A percentile compares a stretch with the other conserved stretches of the same genome.
These are phyloP conservation scores for Tetrahymena thermophila DNA, from an alignment of 73 alveolate species.

Conservation along the genomic window DNA sequence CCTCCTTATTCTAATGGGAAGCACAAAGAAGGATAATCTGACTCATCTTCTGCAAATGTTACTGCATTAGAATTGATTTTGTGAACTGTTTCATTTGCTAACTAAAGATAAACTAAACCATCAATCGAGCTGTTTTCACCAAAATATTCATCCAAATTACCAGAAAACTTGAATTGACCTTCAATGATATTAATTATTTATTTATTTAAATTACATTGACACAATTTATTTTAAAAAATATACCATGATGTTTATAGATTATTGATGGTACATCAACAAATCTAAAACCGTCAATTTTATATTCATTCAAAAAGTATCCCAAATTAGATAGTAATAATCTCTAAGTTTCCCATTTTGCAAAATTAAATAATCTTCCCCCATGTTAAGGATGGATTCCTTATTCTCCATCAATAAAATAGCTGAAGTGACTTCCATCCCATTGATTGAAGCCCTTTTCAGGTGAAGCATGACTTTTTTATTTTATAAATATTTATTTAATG, in stretches of 20 bases:
- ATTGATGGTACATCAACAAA: neutral
- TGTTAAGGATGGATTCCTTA: neutral
- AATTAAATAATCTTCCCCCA: neutral
- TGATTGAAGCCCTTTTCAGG: neutral
- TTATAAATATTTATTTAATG: neutral
- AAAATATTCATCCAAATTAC: neutral
- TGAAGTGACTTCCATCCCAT: neutral
- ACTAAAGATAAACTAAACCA: neutral
- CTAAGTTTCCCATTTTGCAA: neutral
- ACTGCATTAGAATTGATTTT: neutral
- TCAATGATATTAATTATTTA: neutral
- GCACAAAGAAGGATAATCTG: neutral
- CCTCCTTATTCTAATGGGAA: neutral
- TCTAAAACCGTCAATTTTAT: neutral
- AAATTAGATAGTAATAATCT: neutral
- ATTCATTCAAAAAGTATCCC: neutral
- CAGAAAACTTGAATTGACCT: neutral
- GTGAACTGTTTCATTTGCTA: neutral
- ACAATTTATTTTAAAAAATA: neutral
- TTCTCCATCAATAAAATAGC: neutral
- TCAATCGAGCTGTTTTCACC: neutral
- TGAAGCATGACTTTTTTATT: neutral
- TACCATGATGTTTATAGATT: neutral
- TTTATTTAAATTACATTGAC: neutral
- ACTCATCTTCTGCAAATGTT: neutral